phyloP scores from a whole-genome alignment of 441 rosid genomes.

The Brassica balearica region DNA sequence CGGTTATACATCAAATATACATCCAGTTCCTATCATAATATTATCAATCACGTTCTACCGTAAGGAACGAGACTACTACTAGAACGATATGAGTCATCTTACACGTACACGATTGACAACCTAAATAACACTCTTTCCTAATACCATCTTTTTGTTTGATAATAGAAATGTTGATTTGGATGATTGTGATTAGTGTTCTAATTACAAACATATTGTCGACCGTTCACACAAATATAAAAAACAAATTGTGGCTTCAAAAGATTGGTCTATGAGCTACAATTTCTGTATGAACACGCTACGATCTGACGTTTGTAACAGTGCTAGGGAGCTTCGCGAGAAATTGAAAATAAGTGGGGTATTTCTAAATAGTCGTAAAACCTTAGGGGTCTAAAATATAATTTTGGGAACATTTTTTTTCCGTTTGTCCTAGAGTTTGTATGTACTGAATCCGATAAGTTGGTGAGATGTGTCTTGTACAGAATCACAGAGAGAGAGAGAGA shows the following conservation, averaged over 20 bases:
- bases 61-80: neutral
- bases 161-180: neutral
- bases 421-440: constrained; percentile 1
- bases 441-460: constrained; percentile 32
- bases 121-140: neutral
- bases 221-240: neutral
- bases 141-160: neutral
- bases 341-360: neutral
- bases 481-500: constrained; percentile 13
- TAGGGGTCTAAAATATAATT: neutral
- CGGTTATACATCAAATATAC: too few species aligned
- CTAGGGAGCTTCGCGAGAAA: neutral
- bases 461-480: constrained; percentile 21
- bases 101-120: constrained; percentile 2
- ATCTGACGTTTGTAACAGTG: neutral
- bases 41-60: neutral
- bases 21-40: neutral
- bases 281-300: constrained; percentile 14
- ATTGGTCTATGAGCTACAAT: constrained; percentile 4
- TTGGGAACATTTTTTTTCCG: neutral
- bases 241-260: neutral
- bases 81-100: neutral
- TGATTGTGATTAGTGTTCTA: neutral
- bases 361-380: neutral
- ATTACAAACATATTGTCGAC: neutral